These are phyloP conservation scores for Tolypocladium inflatum DNA, from an alignment of 2,329 filamentous ascomycete genomes.

Conservation along the genomic window DNA sequence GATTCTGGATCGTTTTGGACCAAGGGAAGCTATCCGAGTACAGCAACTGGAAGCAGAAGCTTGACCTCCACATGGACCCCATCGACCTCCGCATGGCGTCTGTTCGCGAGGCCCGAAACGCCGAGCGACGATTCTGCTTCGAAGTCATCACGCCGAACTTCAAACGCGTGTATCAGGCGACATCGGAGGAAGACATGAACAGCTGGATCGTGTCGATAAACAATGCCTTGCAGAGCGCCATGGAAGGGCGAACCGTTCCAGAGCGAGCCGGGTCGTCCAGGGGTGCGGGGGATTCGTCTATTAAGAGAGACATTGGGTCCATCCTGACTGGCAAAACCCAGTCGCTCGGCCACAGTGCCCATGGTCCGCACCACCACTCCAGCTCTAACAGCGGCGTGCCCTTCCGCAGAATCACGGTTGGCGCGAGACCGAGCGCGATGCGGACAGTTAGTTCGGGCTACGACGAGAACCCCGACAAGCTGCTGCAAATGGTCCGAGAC, in stretches of 20 bases:
- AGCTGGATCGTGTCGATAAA: slow-evolving; percentile 96
- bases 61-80: slow-evolving; percentile 95
- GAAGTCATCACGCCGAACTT: slow-evolving; percentile 96
- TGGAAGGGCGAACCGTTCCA: slow-evolving; percentile 65
- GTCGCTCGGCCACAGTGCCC: slow-evolving; percentile 48
- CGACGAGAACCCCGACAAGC: slow-evolving; percentile 75
- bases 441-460: slow-evolving; percentile 61
- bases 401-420: slow-evolving; percentile 80
- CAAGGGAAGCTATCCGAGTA: slow-evolving; percentile 96
- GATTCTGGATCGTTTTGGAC: slow-evolving; percentile 97
- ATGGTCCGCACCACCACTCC: slow-evolving; percentile 38
- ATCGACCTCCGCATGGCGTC: slow-evolving; percentile 96
- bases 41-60: slow-evolving; percentile 96
- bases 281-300: slow-evolving; percentile 40
- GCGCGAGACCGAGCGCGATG: slow-evolving; percentile 67
- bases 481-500: slow-evolving; percentile 79
- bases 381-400: slow-evolving; percentile 47
- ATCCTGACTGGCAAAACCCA: slow-evolving; percentile 88
- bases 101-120: slow-evolving; percentile 88
- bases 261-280: slow-evolving; percentile 36
- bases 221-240: slow-evolving; percentile 90
- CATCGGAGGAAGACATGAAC: slow-evolving; percentile 95
- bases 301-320: slow-evolving; percentile 81
- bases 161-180: slow-evolving; percentile 94
- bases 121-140: slow-evolving; percentile 92